Percentiles rank a stretch among this genome's conserved stretches.
phyloP scores from a whole-genome alignment of 805 yeast species.

The Yueomyces sp. region DNA sequence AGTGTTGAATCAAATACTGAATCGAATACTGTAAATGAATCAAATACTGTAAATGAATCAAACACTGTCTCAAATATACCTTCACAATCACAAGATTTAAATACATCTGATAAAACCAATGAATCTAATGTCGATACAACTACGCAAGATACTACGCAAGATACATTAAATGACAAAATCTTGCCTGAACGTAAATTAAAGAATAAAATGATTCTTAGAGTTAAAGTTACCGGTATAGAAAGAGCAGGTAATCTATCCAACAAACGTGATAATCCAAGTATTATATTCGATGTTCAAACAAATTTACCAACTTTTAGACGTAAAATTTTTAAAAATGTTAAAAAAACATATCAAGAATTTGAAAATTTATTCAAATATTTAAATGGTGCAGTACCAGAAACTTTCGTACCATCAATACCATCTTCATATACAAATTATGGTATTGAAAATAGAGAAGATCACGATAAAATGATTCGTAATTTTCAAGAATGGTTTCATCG shows the following conservation, averaged over 20 bases:
- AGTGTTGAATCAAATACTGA: no score
- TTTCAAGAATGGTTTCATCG: conserved; percentile 84
- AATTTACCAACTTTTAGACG: conserved; percentile 71
- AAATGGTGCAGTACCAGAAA: conserved; percentile 74
- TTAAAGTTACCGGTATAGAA: conserved; percentile 59
- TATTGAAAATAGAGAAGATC: conserved; percentile 72
- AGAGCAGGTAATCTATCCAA: conserved; percentile 37
- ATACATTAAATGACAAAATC: background rate
- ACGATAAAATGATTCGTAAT: conserved; percentile 35
- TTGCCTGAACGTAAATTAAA: conserved; percentile 4
- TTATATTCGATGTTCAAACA: conserved; percentile 54
- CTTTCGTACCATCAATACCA: conserved; percentile 86
- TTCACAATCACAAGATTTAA: conserved; percentile 1
- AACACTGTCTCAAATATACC: conserved; percentile 1
- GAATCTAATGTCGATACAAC: background rate
- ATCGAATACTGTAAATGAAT: background rate
- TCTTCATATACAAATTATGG: conserved; percentile 64
- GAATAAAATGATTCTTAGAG: conserved; percentile 28
- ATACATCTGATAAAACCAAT: conserved; percentile 1
- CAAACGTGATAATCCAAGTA: conserved; percentile 65
- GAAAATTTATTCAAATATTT: conserved; percentile 64
- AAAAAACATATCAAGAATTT: conserved; percentile 73
- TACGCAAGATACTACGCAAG: no score
- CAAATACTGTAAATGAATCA: conserved; percentile 3
- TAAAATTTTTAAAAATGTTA: conserved; percentile 50